Percentiles rank a stretch among this genome's conserved stretches.
phyloP scores from a whole-genome alignment of 2,329 filamentous ascomycete species.

The Ophiosphaerella korrae region DNA sequence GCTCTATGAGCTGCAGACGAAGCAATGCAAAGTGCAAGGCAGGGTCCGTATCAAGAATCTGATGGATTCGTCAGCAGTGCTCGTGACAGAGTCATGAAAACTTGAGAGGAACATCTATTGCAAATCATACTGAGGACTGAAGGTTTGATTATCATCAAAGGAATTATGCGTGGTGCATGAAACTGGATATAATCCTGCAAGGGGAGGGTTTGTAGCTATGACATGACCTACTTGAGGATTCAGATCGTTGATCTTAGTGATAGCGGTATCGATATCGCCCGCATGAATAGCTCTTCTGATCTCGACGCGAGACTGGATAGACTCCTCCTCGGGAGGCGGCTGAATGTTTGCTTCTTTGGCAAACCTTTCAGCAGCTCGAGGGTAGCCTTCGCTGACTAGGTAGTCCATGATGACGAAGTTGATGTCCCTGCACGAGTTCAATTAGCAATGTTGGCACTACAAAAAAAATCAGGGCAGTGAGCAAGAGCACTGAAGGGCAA shows the following conservation, averaged over 20 bases:
- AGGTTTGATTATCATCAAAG: conserved; percentile 88
- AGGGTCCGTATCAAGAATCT: conserved; percentile 87
- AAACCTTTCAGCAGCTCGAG: conserved; percentile 89
- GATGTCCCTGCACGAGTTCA: conserved; percentile 71
- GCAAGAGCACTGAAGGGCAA: conserved; percentile 14
- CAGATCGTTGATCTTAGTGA: conserved; percentile 84
- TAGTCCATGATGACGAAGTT: conserved; percentile 97
- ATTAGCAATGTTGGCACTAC: conserved; percentile 29
- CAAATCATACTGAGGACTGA: conserved; percentile 84
- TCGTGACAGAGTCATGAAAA: conserved; percentile 10
- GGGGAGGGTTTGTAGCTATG: conserved; percentile 14
- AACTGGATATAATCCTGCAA: conserved; percentile 93
- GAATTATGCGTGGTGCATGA: conserved; percentile 99
- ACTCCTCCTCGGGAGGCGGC: conserved; percentile 71
- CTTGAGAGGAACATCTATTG: conserved; percentile 14
- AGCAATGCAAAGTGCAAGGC: conserved; percentile 87
- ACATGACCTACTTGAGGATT: conserved; percentile 78
- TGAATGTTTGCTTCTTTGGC: conserved; percentile 89
- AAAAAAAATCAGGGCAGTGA: neutral
- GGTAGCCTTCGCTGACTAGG: conserved; percentile 92
- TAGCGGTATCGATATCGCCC: conserved; percentile 84
- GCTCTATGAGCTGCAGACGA: conserved; percentile 88
- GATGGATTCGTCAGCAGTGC: conserved; percentile 29
- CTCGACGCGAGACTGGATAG: conserved; percentile 77
- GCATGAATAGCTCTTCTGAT: conserved; percentile 85